These are phyloP conservation scores for Quercus aquifolioides DNA, from an alignment of 306 rosid genomes.

Conservation along the genomic window DNA sequence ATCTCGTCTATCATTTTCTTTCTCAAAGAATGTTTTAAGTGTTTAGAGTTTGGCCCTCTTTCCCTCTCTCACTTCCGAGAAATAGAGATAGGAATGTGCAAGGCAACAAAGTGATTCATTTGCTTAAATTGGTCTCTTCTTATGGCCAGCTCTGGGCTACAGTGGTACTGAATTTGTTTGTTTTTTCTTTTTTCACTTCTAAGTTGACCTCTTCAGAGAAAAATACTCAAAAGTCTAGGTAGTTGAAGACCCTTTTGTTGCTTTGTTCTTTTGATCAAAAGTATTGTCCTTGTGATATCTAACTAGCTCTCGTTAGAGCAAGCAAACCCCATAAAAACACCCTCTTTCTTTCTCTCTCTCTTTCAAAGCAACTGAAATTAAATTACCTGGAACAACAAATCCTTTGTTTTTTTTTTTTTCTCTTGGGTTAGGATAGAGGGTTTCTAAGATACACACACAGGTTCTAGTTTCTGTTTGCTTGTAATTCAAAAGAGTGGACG, in stretches of 20 bases:
- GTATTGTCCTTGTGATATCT: neutral
- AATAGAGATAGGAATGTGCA: slow-evolving; percentile 20
- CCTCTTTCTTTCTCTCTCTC: neutral
- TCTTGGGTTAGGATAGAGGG: neutral
- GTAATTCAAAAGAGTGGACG: neutral
- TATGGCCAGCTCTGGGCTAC: slow-evolving; percentile 12
- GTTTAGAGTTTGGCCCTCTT: neutral
- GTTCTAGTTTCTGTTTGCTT: neutral
- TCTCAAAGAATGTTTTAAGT: neutral
- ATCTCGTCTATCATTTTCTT: slow-evolving; percentile 8
- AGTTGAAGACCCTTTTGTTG: neutral
- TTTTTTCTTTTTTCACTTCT: neutral
- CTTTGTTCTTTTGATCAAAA: neutral
- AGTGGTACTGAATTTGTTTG: slow-evolving; percentile 22
- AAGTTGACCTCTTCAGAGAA: slow-evolving; percentile 4
- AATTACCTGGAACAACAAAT: neutral
- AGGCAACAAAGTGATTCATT: slow-evolving; percentile 25
- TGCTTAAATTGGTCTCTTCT: slow-evolving; percentile 22
- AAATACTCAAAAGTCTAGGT: neutral
- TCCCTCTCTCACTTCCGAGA: slow-evolving; percentile 27
- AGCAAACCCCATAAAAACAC: neutral
- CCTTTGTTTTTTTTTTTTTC: neutral
- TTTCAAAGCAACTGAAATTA: slow-evolving; percentile 4
- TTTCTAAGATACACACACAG: neutral
- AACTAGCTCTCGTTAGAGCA: neutral